phyloP scores from a whole-genome alignment of 1,284 basidiomycete genomes.

The Sanghuangporus baumii region DNA sequence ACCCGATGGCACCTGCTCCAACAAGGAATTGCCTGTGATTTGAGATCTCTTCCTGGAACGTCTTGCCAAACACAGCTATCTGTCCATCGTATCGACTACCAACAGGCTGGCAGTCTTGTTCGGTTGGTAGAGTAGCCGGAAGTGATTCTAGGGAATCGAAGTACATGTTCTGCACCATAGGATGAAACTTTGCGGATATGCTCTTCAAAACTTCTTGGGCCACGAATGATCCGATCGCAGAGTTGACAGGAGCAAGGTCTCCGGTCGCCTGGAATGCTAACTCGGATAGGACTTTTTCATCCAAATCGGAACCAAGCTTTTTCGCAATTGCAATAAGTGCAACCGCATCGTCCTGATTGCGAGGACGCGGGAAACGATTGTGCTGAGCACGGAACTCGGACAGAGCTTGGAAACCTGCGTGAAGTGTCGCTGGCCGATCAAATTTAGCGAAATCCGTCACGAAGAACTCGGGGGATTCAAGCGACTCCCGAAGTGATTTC shows the following conservation, averaged over 20 bases:
- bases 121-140: constrained; percentile 69
- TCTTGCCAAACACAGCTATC: constrained; percentile 91
- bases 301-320: constrained; percentile 67
- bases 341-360: constrained; percentile 80
- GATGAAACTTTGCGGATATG: constrained; percentile 97
- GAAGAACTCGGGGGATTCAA: constrained; percentile 82
- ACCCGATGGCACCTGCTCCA: constrained; percentile 97
- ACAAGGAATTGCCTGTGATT: constrained; percentile 96
- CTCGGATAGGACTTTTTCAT: constrained; percentile 81
- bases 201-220: constrained; percentile 98
- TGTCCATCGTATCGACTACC: constrained; percentile 92
- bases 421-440: constrained; percentile 86
- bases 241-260: constrained; percentile 89
- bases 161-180: constrained; percentile 93
- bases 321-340: constrained; percentile 72
- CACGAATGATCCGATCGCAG: constrained; percentile 95
- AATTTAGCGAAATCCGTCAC: constrained; percentile 98
- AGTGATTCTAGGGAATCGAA: constrained; percentile 97
- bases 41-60: constrained; percentile 90
- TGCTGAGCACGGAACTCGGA: constrained; percentile 73
- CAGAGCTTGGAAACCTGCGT: constrained; percentile 94
- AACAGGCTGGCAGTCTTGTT: constrained; percentile 80
- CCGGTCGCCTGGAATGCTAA: constrained; percentile 91
- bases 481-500: constrained; percentile 92
- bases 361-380: constrained; percentile 74